These are phyloP conservation scores for Astrothelium macrocarpum DNA, from an alignment of 495 filamentous ascomycete species.

Conservation along the genomic window DNA sequence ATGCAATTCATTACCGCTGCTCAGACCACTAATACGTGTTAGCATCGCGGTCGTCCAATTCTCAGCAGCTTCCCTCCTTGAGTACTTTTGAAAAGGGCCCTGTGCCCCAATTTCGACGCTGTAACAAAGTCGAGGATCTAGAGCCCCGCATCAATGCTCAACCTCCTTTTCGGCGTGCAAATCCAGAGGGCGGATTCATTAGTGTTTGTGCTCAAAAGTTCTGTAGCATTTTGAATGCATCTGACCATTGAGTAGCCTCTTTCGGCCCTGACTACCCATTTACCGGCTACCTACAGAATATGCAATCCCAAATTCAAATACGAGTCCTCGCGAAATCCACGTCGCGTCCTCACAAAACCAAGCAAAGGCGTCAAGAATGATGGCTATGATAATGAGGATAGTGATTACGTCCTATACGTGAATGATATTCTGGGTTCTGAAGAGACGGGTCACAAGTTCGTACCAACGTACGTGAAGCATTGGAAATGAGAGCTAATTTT, in stretches of 20 bases:
- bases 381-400: slow-evolving; percentile 98
- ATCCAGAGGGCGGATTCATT: slow-evolving; percentile 97
- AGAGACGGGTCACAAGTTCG: slow-evolving; percentile 78
- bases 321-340: slow-evolving; percentile 95
- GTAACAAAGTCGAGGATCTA: slow-evolving; percentile 62
- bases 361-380: slow-evolving; percentile 99
- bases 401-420: slow-evolving; percentile 98
- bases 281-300: slow-evolving; percentile 93
- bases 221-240: slow-evolving; percentile 4
- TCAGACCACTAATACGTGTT: background rate
- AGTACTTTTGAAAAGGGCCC: slow-evolving; percentile 43
- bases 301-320: slow-evolving; percentile 99
- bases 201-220: slow-evolving; percentile 54
- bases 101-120: slow-evolving; percentile 77
- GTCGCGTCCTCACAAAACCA: slow-evolving; percentile 95
- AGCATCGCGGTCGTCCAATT: slow-evolving; percentile 5
- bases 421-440: slow-evolving; percentile 98
- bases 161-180: slow-evolving; percentile 83
- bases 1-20: background rate
- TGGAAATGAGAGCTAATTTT: slow-evolving; percentile 27
- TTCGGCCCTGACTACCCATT: slow-evolving; percentile 87
- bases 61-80: background rate
- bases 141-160: slow-evolving; percentile 76
- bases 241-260: slow-evolving; percentile 57
- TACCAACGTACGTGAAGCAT: slow-evolving; percentile 32